Base-by-base conservation (phyloP, 1,284 basidiomycete species). In the Ceratobasidium theobromae region DNA sequence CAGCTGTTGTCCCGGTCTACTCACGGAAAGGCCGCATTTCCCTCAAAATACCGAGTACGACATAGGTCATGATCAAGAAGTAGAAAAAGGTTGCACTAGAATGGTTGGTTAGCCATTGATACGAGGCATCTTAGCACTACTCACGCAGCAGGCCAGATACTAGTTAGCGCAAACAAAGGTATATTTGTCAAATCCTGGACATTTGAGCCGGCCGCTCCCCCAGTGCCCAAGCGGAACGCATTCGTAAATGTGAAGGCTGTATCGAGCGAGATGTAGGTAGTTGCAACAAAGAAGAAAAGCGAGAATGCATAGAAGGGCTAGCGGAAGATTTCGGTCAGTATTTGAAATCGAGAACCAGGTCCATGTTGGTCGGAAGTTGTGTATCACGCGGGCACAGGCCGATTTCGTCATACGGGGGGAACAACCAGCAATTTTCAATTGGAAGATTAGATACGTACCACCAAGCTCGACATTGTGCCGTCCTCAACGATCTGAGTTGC, bases 131-230 rank as follows among this genome's bases (percentile, higher is more conserved):
- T 38, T 38, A 64, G 58, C 38, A 58, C 1, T 33, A 84, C 86
- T 74, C 74, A 93, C 86, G 77, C 81, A 54, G 81, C 85, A n/a
- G 92, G 93, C 92, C 91, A 93, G 49, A 95, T 84, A 69, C 84
- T 85, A 12, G 89, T 89, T 60, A 94, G 74, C 2, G 93, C 84
- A 72, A 94, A 95, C 25, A 95, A 76, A 14, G 88, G 79, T 53
- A 86, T 85, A 72, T 84, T 88, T 68, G 78, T 76, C 35, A 94
- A 79, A 1, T 80, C 73, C 18, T 79, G 3, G 83, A 82, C 1
- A 84, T 81, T 8, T 85, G 85, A 30, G 30, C 33, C 46, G 3
- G 57, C 48, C 23, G 57, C 57, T 23, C 57, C 57, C 3, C 57
- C 57, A 1, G 46, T 33, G 18, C 57, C 57, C 6, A 62, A 27